Base-by-base conservation (phyloP, 1,284 basidiomycete genomes). In the Cutaneotrichosporon cutaneum region DNA sequence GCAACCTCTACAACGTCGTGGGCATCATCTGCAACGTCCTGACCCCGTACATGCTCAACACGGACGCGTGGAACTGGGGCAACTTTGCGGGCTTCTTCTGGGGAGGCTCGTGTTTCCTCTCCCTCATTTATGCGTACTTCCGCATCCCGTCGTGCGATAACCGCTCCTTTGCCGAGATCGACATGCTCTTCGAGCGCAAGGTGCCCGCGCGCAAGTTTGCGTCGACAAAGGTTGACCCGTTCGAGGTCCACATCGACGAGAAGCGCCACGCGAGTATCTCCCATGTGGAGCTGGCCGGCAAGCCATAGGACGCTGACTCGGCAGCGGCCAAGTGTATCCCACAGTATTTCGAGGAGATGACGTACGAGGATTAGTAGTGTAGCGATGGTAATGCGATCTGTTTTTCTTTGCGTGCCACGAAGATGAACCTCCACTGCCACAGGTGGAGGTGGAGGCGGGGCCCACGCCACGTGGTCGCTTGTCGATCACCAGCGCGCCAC, bases 11-110 rank as follows among this genome's bases (percentile, higher is more conserved):
- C 70, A 74, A 74, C 61, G 62, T 75, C 52, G 77, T 80, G 68
- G 82, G 82, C 66, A 81, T 80, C 64, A 65, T 77, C 64, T 69
- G 69, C 67, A 71, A 69, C 47, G 70, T 80, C 32, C 68, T 81
- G 21, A 77, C 76, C 10, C 82, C 82, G 4, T 80, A 81, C 68
- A 80, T 82, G 79, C 72, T 82, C 65, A 82, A 81, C 75, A 75
- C 79, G 5, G 70, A 69, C 24, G 77, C 75, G 7, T 82, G 81
- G 78, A 56, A 80, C 69, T 80, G 79, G 77, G 76, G 77, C 32
- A 68, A 62, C 60, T 63, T 58, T 39, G 63, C 65, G 27, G 70
- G 68, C 22, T 68, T 70, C 63, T 69, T 68, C 64, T 71, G 70
- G 71, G 42, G 77, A 65, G 65, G 65, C 27, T 63, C 62, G 9